Base-by-base conservation (phyloP, 441 rosid genomes). In the Corymbia calophylla region DNA sequence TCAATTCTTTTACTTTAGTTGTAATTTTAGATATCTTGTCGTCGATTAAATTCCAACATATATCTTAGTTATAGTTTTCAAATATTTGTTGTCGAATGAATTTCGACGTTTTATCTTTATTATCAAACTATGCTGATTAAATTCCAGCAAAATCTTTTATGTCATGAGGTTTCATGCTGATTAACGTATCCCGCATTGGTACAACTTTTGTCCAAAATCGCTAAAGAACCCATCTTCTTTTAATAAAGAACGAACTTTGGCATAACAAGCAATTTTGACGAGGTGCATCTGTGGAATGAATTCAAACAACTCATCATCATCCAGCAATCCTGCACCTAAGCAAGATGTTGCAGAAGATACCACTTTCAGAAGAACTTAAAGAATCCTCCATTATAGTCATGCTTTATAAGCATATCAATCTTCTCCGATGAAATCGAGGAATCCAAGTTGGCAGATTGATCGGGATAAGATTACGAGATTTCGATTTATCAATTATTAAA, bases 151-250 rank as follows among this genome's bases (percentile, higher is more conserved):
- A 39, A 39, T 5, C 44, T 5, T 4, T 39, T 39, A 39, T 39
- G 44, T 39, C 6, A 39, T 5, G 44, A 4, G 44, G 44, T 39
- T 39, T 39, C 44, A 35, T 35, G 4, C 4, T 35, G 39, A 35
- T 35, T 35, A 35, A n/a, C n/a, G n/a, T n/a, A n/a, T n/a, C n/a
- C n/a, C n/a, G n/a, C n/a, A n/a, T n/a, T n/a, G n/a, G n/a, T n/a
- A n/a, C n/a, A 58, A 58, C 23, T 23, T 13, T 0, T 0, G 3
- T 9, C 1, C 10, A 3, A 13, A 58, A 58, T 58, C n/a, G 29
- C n/a, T 58, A 58, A 23, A 58, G 62, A 58, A 58, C 25, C 0
- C 12, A 8, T 56, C 27, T 56, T 27, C 60, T 56, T 19, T 56
- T 23, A 56, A 9, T 23, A 56, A 23, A 56, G 5, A 56, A 56